Conservation (phyloP, 768 basidiomycete species). For the Xerocomus brunneocitrinus region DNA sequence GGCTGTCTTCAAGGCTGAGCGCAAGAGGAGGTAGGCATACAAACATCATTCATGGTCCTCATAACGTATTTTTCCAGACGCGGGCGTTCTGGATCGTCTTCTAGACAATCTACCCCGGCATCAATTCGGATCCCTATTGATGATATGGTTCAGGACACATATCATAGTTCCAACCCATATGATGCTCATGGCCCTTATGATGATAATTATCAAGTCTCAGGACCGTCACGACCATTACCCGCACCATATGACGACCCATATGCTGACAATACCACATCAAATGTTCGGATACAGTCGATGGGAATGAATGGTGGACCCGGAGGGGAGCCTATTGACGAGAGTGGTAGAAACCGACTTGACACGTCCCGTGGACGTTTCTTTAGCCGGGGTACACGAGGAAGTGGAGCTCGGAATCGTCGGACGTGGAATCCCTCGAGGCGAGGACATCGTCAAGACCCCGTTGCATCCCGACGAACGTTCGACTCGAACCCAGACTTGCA, state of each 20-base stretch:
- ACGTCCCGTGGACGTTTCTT: constrained; percentile 20
- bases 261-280: constrained; percentile 41
- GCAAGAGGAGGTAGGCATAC: constrained; percentile 53
- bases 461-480: constrained; percentile 27
- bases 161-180: constrained; percentile 56
- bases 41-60: neutral
- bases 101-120: constrained; percentile 51
- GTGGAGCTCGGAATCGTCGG: constrained; percentile 15
- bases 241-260: constrained; percentile 81
- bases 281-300: constrained; percentile 1
- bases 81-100: constrained; percentile 47
- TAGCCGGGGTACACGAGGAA: constrained; percentile 26
- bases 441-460: constrained; percentile 8
- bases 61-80: constrained; percentile 38
- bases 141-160: constrained; percentile 43
- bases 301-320: constrained; percentile 5
- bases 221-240: constrained; percentile 60
- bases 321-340: constrained; percentile 26
- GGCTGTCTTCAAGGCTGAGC: constrained; percentile 56
- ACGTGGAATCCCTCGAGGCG: constrained; percentile 18
- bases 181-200: constrained; percentile 68
- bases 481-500: constrained; percentile 28
- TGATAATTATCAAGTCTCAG: constrained; percentile 47
- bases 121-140: constrained; percentile 52
- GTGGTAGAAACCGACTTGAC: neutral